A percentile compares a stretch with the other conserved stretches of the same genome.
Conservation (phyloP, 768 basidiomycete species). For the Dictyophora rubrovolvata region DNA sequence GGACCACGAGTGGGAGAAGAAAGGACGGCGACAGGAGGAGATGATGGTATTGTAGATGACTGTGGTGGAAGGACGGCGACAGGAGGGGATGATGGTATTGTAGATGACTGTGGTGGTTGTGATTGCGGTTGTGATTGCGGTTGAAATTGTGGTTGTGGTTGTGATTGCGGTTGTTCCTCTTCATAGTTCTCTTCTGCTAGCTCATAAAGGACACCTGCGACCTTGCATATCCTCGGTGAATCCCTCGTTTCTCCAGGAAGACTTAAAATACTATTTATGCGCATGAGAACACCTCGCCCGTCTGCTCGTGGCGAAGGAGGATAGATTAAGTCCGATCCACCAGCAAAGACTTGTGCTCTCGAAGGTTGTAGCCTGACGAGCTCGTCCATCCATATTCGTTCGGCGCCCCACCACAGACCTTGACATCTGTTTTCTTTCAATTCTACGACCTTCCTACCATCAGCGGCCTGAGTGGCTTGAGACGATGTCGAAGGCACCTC, state of each 20-base stretch:
- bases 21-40: too few relatives aligned
- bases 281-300: constrained; percentile 62
- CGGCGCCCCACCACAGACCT: constrained; percentile 84
- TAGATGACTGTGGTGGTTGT: too few relatives aligned
- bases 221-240: constrained; percentile 47
- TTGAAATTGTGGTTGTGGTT: background rate
- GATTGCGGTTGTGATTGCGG: too few relatives aligned
- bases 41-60: too few relatives aligned
- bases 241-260: constrained; percentile 30
- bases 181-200: constrained; percentile 69
- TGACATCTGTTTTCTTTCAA: constrained; percentile 42
- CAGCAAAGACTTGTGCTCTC: constrained; percentile 45
- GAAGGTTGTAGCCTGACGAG: constrained; percentile 69
- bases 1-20: background rate
- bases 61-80: too few relatives aligned
- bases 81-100: too few relatives aligned
- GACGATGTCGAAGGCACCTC: constrained; percentile 31
- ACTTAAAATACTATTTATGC: constrained; percentile 54
- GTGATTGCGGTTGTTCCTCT: constrained; percentile 17
- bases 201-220: constrained; percentile 69
- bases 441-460: background rate
- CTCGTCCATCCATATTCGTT: constrained; percentile 81
- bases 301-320: constrained; percentile 57
- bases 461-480: background rate
- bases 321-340: constrained; percentile 48